Base-by-base conservation (phyloP, 768 basidiomycete species). In the Cytidiella melzeri region DNA sequence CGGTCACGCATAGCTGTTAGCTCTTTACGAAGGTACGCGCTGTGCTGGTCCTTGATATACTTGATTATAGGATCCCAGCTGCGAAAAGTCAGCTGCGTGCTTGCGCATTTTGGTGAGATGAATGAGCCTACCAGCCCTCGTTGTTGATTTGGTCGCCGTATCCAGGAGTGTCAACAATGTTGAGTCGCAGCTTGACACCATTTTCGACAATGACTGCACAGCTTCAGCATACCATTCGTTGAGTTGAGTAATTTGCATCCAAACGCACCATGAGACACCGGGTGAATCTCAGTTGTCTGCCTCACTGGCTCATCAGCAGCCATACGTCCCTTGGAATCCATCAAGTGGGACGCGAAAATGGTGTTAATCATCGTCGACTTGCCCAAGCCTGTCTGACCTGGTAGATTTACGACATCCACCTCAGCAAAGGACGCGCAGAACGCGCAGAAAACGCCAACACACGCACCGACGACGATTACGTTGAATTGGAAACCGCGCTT, bases 401-500 rank as follows among this genome's bases (percentile, higher is more conserved):
- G 27, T 41, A 38, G 43, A 45, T 9, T 20, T 5, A 26, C 25
- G 18, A 21, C 3, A 5, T 10, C 12, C 5, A 7, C 28, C 13
- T 46, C 50, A n/a, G 26, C 42, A 30, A 13, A 18, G 15, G 19
- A 19, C n/a, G 21, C n/a, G 42, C 50, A 46, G 36, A 41, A 24
- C 27, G 36, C 19, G 34, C 46, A 13, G 18, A 46, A 48, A 43
- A 52, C 10, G 43, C 41, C 41, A 44, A 41, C 30, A 41, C 41
- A 79, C 86, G 61, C 57, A 94, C 94, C 95, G 60, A 87, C 95
- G 54, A 92, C 87, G 64, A 98, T 97, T 53, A 96, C 88, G 64
- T 97, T 98, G 81, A 98, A 98, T 76, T 97, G 92, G 78, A 98
- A 98, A 53, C 95, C 95, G 55, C 95, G 84, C 74, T 97, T 97